Evolutionary conservation across 2,329 filamentous ascomycete species (phyloP), one percentile per base, ranked within the genome.

Genomic region (Beauveria asiatica): DNA sequence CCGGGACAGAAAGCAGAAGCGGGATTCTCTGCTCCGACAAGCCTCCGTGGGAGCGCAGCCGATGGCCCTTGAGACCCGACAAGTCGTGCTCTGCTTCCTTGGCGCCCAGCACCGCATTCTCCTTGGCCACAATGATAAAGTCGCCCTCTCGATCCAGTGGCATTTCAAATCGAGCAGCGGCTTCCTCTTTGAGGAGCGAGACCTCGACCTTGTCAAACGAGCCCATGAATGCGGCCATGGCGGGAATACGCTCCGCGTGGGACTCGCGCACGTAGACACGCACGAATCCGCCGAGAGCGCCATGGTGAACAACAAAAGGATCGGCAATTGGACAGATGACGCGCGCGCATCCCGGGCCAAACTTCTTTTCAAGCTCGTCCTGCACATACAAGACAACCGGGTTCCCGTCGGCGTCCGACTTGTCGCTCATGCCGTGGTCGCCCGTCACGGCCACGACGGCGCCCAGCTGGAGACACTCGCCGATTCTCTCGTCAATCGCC

Each of bases 311-410:
- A 17, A 78, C 74, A 60, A 77, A 77, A 0, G 74, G 74, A 60
- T 78, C 75, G 1, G 75, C 70, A 46, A 78, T 78, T 3, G 75
- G 74, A 56, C 75, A 77, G 41, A 77, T 76, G 10, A 77, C 73
- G 42, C 74, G 66, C 1, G 71, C 70, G 33, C 64, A 66, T 7
- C 64, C 66, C 1, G 59, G 8, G 1, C 70, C 70, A 56, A 71
- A 76, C 41, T 67, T 68, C 1, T 61, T 53, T 27, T 71, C 65
- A 25, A 78, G 64, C 19, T 62, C 66, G 56, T 77, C 74, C 59
- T 76, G 71, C 3, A 76, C 64, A 60, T 75, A 77, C 6, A 77
- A 62, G 1, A 75, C 70, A 45, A 74, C 73, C 1, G 74, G 73
- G 6, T 66, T 65, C 3, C 74, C 74, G 16, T 68, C 63, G 0